Percentiles rank a stretch among this genome's conserved stretches.
phyloP scores from a whole-genome alignment of 768 basidiomycete genomes.

The Boletus vinaceobasis region DNA sequence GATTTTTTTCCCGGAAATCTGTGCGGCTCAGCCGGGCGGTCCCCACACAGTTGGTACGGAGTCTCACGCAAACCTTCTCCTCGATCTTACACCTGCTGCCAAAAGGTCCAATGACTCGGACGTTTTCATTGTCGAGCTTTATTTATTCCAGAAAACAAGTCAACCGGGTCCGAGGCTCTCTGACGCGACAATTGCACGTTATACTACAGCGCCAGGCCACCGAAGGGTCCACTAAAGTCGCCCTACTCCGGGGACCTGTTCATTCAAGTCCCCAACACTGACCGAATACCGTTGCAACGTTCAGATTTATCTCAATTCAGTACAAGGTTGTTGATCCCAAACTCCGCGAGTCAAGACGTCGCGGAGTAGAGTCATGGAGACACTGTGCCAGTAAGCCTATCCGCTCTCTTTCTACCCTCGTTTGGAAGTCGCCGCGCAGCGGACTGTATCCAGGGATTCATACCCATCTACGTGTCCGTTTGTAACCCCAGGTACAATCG shows the following conservation, averaged over 20 bases:
- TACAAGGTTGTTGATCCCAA: slow-evolving; percentile 4
- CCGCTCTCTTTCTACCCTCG: neutral
- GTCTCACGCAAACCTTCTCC: slow-evolving; percentile 3
- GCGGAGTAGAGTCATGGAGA: slow-evolving; percentile 21
- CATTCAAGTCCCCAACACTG: neutral
- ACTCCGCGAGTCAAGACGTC: slow-evolving; percentile 25
- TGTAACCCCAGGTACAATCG: neutral
- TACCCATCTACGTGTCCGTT: neutral
- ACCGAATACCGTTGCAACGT: neutral
- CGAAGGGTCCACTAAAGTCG: neutral
- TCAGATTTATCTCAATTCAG: neutral
- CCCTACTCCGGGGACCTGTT: neutral
- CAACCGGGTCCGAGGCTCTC: neutral
- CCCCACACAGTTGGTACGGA: neutral
- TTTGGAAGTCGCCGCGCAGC: neutral
- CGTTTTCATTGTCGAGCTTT: neutral
- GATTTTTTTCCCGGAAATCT: neutral
- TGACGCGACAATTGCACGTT: neutral
- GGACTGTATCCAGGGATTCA: neutral
- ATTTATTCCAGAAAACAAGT: neutral
- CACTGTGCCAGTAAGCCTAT: neutral
- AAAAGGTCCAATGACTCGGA: neutral
- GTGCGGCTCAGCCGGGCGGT: neutral
- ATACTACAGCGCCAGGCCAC: neutral
- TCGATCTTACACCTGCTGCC: neutral